Percentiles rank a stretch among this genome's conserved stretches.
These are phyloP conservation scores for Anisodus tanguticus DNA, from an alignment of 257 asterid species.

Conservation along the genomic window DNA sequence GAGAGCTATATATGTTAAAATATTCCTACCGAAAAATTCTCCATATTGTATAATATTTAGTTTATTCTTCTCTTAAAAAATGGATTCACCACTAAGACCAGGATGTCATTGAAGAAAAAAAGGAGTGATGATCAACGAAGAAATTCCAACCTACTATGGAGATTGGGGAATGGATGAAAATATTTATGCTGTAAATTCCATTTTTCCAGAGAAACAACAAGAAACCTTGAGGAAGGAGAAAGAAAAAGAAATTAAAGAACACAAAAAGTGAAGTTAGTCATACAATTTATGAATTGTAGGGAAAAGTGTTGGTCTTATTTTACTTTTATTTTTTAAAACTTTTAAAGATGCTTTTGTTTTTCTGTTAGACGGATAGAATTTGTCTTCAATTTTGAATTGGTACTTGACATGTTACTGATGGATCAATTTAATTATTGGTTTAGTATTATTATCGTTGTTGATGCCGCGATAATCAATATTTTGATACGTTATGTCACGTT, in stretches of 20 bases:
- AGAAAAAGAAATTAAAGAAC: neutral
- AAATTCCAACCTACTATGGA: slow-evolving; percentile 24
- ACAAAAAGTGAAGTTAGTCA: neutral
- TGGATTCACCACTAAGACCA: slow-evolving; percentile 26
- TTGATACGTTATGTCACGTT: neutral
- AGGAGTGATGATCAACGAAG: neutral
- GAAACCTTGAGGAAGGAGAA: neutral
- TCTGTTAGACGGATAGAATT: neutral
- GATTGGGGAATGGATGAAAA: slow-evolving; percentile 29
- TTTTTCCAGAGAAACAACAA: slow-evolving; percentile 22
- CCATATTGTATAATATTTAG: neutral
- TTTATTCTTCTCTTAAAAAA: neutral
- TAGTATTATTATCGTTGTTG: neutral
- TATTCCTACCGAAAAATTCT: neutral
- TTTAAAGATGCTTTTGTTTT: neutral
- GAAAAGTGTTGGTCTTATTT: neutral
- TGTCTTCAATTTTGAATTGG: neutral
- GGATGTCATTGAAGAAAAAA: slow-evolving; percentile 19
- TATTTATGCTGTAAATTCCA: neutral
- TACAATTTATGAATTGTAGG: neutral
- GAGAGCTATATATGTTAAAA: too few relatives aligned
- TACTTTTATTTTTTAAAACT: neutral
- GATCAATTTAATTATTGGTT: neutral
- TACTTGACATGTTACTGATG: neutral
- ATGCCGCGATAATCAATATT: neutral